These are phyloP conservation scores for Colletotrichum nymphaeae DNA, from an alignment of 2,329 filamentous ascomycete genomes.

Conservation along the genomic window DNA sequence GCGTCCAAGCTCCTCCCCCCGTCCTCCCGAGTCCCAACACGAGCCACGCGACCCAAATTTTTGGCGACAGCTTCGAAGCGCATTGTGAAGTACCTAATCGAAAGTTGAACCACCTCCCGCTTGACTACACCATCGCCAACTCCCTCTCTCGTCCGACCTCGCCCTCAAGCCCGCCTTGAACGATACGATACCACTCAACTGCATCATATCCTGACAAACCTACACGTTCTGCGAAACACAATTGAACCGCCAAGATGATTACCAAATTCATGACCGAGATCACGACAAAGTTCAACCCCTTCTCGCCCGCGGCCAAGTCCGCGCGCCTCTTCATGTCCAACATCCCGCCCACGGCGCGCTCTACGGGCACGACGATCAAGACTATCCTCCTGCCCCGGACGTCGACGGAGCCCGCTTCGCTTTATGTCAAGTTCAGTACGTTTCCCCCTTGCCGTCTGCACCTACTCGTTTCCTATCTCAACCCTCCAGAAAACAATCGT, in stretches of 20 bases:
- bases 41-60: conserved; percentile 35
- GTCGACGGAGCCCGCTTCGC: conserved; percentile 74
- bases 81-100: not conserved
- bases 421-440: conserved; percentile 89
- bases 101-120: not conserved
- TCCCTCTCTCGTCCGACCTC: not conserved
- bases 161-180: not conserved
- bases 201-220: not conserved
- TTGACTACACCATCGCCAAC: not conserved
- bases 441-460: conserved; percentile 39
- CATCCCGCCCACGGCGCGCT: conserved; percentile 82
- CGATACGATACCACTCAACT: not conserved
- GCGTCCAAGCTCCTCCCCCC: conserved; percentile 32
- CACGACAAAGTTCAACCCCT: conserved; percentile 90
- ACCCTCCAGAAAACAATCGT: no score
- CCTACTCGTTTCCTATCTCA: no score
- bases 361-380: conserved; percentile 79
- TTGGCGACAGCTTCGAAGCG: conserved; percentile 28
- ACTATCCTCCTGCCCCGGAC: conserved; percentile 79
- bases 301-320: conserved; percentile 81
- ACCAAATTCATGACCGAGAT: conserved; percentile 89
- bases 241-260: conserved; percentile 70
- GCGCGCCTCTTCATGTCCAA: conserved; percentile 89
- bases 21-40: not conserved
- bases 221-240: not conserved